A percentile compares a stretch with the other conserved stretches of the same genome.
Conservation (phyloP, 441 rosid genomes). For the Populus hybrid region DNA sequence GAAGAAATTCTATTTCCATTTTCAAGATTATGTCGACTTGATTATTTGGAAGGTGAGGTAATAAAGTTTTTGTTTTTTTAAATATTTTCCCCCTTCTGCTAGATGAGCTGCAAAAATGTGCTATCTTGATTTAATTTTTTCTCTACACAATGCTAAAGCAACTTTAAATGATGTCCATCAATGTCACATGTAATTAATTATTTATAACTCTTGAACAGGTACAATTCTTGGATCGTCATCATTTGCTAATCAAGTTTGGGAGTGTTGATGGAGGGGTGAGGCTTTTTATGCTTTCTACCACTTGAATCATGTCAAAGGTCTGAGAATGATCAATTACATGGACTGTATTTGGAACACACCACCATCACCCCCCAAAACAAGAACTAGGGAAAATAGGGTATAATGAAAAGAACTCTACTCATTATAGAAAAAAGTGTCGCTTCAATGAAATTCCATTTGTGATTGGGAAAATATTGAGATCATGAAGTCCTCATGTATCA, state of each 20-base stretch:
- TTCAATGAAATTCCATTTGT: too few species aligned
- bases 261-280: conserved; percentile 97
- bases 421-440: too few species aligned
- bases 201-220: conserved; percentile 46
- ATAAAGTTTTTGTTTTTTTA: neutral
- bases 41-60: conserved; percentile 85
- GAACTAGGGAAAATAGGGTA: neutral
- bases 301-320: neutral
- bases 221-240: conserved; percentile 95
- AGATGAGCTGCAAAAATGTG: neutral
- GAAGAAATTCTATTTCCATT: conserved; percentile 93
- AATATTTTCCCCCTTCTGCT: neutral
- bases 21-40: conserved; percentile 90
- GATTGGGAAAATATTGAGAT: neutral
- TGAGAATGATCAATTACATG: neutral
- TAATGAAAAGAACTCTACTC: too few species aligned
- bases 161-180: conserved; percentile 4
- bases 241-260: conserved; percentile 87
- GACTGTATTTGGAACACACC: neutral
- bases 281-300: conserved; percentile 14
- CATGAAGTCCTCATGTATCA: neutral
- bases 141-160: neutral
- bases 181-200: conserved; percentile 9
- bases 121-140: neutral
- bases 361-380: too few species aligned